Conservation (phyloP, 805 yeast species). For the Metschnikowia matae region DNA sequence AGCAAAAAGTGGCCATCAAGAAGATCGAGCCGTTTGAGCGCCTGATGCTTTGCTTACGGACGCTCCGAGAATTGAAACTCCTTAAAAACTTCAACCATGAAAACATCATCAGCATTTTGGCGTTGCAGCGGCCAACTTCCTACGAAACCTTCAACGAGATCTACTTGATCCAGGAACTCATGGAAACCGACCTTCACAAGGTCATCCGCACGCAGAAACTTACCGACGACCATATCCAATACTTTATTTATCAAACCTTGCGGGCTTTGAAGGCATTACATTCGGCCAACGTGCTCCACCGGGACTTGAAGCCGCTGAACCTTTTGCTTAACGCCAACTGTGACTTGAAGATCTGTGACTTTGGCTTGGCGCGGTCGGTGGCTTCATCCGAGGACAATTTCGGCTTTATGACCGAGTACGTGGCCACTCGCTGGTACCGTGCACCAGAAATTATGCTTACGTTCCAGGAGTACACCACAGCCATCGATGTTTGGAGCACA, state of each 20-base stretch:
- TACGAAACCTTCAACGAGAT: constrained; percentile 81
- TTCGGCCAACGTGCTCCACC: constrained; percentile 88
- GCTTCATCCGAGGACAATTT: constrained; percentile 62
- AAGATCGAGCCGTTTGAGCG: constrained; percentile 91
- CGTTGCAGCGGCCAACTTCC: constrained; percentile 78
- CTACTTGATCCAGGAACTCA: constrained; percentile 79
- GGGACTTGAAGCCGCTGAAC: constrained; percentile 90
- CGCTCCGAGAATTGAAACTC: constrained; percentile 83
- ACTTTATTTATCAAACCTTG: constrained; percentile 85
- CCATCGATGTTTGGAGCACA: constrained; percentile 95
- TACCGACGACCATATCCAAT: constrained; percentile 91
- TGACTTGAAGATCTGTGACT: constrained; percentile 91
- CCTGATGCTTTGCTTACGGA: constrained; percentile 82
- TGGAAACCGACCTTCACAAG: constrained; percentile 84
- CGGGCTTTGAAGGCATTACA: constrained; percentile 89
- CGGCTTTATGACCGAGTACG: constrained; percentile 93
- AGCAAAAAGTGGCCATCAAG: constrained; percentile 90
- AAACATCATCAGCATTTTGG: constrained; percentile 84
- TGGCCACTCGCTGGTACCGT: constrained; percentile 96
- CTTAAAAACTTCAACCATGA: constrained; percentile 90
- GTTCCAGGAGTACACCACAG: constrained; percentile 87
- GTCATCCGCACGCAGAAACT: constrained; percentile 78
- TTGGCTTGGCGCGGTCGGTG: constrained; percentile 77
- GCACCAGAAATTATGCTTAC: constrained; percentile 98
- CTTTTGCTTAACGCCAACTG: constrained; percentile 84